A percentile compares a stretch with the other conserved stretches of the same genome.
These are phyloP conservation scores for Colletotrichum abscissum DNA, from an alignment of 2,329 filamentous ascomycete species.

Conservation along the genomic window DNA sequence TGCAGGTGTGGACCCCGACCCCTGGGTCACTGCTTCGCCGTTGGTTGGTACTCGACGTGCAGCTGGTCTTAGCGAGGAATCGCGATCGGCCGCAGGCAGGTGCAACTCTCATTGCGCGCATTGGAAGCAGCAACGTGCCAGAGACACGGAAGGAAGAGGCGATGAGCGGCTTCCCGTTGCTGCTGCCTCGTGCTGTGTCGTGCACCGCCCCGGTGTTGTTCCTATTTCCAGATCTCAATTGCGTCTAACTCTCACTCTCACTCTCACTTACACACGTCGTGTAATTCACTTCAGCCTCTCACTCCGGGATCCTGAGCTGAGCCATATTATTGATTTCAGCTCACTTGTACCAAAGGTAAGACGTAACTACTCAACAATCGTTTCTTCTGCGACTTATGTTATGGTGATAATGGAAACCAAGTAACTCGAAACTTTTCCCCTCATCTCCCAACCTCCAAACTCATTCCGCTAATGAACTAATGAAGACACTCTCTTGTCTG, in stretches of 20 bases:
- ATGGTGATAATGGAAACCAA: neutral
- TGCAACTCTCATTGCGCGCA: no score
- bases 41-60: neutral
- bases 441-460: neutral
- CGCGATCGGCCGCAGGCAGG: constrained; percentile 27
- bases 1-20: constrained; percentile 11
- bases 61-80: neutral
- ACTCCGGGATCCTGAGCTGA: neutral
- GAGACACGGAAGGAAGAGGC: neutral
- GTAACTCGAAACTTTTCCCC: neutral
- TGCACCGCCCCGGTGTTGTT: constrained; percentile 10
- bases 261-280: neutral
- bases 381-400: neutral
- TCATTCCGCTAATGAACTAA: neutral
- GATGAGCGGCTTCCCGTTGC: neutral
- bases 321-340: neutral
- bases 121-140: neutral
- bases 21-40: no score
- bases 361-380: neutral
- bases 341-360: neutral
- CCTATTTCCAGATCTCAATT: constrained; percentile 10
- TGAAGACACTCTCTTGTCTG: neutral
- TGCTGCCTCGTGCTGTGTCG: neutral
- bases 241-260: neutral
- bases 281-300: neutral